Base-by-base conservation (phyloP, 805 yeast species). In the Saturnispora dispora region DNA sequence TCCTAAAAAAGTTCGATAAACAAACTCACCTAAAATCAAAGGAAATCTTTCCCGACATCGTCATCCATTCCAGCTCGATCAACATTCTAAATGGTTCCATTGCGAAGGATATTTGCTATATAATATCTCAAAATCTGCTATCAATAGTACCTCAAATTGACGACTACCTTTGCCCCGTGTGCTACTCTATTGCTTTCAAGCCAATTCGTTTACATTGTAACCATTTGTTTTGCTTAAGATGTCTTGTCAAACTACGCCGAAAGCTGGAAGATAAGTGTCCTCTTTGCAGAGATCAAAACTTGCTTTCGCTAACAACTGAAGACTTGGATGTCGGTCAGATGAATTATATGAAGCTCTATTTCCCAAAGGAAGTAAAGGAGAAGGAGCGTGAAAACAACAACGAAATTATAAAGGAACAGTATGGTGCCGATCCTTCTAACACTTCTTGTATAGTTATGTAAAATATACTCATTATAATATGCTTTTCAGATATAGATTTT, bases 1-100 rank as follows among this genome's bases (percentile, higher is more conserved):
- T 85, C 54, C 69, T 84, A 60, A 84, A 85, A 62, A 85, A 85
- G 61, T 85, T 85, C 58, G 89, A 85, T 58, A 85, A 85, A 61
- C 83, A 79, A 58, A 85, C 91, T 0, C 67, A 78, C 6, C 65
- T 84, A 28, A 71, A 74, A 30, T 70, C 81, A 0, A 71, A 75
- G 39, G 52, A 64, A 4, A 60, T 67, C 43, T 76, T 79, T 57
- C 82, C 84, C 2, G 57, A 55, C 27, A 53, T 62, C 10, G 47
- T 64, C 3, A 50, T 56, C 17, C 50, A 51, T 5, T 53, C 62
- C 5, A 49, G 53, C 11, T 50, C 58, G 22, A 54, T 57, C 17
- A 57, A 60, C 40, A 56, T 63, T 7, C 25, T 63, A 39, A 53
- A 57, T 25, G 58, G 59, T 18, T 75, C 82, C 7, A 63, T 82